Conservation (phyloP, 2,329 filamentous ascomycete species). For the Nannizziopsis arthrosporioides region DNA sequence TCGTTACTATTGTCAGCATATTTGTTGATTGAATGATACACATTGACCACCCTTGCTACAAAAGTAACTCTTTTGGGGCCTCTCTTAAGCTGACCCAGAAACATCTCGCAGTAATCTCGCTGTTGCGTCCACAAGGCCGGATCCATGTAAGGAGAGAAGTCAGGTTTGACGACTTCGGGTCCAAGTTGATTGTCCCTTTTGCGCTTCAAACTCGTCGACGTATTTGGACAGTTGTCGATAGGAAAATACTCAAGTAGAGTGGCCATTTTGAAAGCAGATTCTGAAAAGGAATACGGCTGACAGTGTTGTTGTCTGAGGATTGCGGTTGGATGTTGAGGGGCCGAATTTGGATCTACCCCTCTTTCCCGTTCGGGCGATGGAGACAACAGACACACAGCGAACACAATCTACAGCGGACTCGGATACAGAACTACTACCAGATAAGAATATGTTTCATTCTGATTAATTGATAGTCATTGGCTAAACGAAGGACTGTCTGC, state of each 20-base stretch:
- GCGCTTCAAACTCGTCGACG: background rate
- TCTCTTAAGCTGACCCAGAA: conserved; percentile 17
- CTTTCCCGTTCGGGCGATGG: conserved; percentile 2
- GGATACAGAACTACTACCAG: background rate
- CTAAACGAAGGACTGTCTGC: conserved; percentile 5
- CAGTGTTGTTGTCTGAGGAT: background rate
- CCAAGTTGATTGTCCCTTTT: background rate
- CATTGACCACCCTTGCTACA: conserved; percentile 21
- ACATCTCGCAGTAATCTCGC: conserved; percentile 15
- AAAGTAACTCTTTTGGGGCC: conserved; percentile 18
- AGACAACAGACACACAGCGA: background rate
- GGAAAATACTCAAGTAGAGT: background rate
- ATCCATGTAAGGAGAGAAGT: background rate
- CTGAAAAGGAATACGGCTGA: background rate
- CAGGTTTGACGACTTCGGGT: conserved; percentile 7
- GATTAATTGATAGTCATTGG: background rate
- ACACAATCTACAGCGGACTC: background rate
- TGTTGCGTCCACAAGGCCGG: background rate
- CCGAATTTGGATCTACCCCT: background rate
- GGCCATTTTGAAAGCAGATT: background rate
- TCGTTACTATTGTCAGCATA: conserved; percentile 1
- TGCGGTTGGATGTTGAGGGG: background rate
- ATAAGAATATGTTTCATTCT: background rate
- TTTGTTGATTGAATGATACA: conserved; percentile 16
- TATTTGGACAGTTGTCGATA: background rate